These are phyloP conservation scores for Colletotrichum phormii DNA, from an alignment of 2,329 filamentous ascomycete genomes.

Conservation along the genomic window DNA sequence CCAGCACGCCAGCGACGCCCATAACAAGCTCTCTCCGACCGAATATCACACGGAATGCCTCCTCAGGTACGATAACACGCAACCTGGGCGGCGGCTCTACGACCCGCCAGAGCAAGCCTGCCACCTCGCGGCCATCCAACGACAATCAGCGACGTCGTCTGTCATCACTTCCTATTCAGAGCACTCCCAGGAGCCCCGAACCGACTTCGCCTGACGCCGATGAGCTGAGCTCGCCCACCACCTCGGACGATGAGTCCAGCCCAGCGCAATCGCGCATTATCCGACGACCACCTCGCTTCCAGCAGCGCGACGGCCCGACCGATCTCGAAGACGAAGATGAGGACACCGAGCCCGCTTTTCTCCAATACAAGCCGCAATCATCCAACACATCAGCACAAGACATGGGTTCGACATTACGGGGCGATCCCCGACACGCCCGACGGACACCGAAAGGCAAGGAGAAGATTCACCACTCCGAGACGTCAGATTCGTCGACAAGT, in stretches of 20 bases:
- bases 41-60: conserved; percentile 60
- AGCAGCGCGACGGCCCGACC: conserved; percentile 40
- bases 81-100: conserved; percentile 47
- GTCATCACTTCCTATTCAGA: conserved; percentile 57
- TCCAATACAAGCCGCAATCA: conserved; percentile 56
- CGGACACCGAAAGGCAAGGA: conserved; percentile 47
- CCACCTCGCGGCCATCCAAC: conserved; percentile 39
- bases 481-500: conserved; percentile 72
- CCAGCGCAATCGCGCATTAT: conserved; percentile 71
- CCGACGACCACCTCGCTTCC: conserved; percentile 67
- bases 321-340: conserved; percentile 53
- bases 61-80: conserved; percentile 53
- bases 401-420: conserved; percentile 64
- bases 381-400: conserved; percentile 54
- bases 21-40: conserved; percentile 56
- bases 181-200: conserved; percentile 39
- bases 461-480: conserved; percentile 61
- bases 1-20: conserved; percentile 55
- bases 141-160: conserved; percentile 54
- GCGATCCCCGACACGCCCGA: conserved; percentile 53
- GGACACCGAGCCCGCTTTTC: conserved; percentile 69
- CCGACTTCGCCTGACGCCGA: conserved; percentile 49
- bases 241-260: conserved; percentile 62
- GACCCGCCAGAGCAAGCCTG: conserved; percentile 42
- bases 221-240: conserved; percentile 52